These are phyloP conservation scores for Cardamine occulta DNA, from an alignment of 345 rosid species.

Conservation along the genomic window DNA sequence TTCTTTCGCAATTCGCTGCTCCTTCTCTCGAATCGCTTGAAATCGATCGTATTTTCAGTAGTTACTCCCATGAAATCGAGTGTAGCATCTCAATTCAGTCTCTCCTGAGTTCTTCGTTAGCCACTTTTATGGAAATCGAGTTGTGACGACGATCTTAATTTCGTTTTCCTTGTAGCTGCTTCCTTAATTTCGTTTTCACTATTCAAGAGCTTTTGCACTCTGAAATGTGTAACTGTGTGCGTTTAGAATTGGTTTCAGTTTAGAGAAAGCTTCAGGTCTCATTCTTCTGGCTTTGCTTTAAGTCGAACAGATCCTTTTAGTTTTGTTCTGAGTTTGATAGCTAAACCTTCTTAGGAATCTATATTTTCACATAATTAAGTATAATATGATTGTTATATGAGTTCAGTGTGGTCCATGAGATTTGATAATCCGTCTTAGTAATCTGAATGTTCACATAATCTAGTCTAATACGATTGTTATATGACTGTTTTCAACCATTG, in stretches of 20 bases:
- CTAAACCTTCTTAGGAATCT: background rate
- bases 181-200: background rate
- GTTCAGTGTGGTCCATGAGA: background rate
- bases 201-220: background rate
- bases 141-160: conserved; percentile 1
- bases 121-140: background rate
- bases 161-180: background rate
- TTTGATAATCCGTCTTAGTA: no score
- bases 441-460: background rate
- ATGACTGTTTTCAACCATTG: background rate
- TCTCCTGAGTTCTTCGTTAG: conserved; percentile 6
- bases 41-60: conserved; percentile 3
- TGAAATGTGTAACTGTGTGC: background rate
- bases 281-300: conserved; percentile 4
- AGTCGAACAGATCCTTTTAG: background rate
- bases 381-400: background rate
- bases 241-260: background rate
- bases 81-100: background rate
- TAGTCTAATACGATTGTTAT: background rate
- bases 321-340: background rate
- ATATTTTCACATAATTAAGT: background rate
- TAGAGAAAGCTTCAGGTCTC: background rate
- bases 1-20: background rate
- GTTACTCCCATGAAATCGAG: background rate
- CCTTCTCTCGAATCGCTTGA: conserved; percentile 7